Conservation (phyloP, 768 basidiomycete genomes). For the Rhodotorula toruloides region DNA sequence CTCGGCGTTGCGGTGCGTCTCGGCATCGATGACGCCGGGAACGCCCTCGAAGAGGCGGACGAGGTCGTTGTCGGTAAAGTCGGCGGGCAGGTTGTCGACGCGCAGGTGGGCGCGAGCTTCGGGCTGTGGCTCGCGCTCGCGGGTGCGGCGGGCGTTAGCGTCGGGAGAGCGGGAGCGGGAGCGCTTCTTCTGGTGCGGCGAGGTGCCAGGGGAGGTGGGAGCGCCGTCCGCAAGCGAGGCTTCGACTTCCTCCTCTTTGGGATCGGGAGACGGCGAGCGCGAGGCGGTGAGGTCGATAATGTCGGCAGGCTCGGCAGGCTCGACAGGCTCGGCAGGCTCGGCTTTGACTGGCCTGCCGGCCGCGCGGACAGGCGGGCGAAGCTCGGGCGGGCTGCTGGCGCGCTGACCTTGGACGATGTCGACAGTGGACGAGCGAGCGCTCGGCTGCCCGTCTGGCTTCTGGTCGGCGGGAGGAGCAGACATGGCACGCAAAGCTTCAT, state of each 20-base stretch:
- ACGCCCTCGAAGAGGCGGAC: not conserved
- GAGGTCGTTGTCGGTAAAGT: not conserved
- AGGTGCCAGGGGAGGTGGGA: not conserved
- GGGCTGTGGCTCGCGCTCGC: not conserved
- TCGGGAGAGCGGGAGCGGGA: constrained; percentile 1
- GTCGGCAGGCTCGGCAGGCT: not conserved
- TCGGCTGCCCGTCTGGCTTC: not conserved
- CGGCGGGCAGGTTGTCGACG: constrained; percentile 16
- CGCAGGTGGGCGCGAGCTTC: constrained; percentile 13
- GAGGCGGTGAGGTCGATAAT: constrained; percentile 14
- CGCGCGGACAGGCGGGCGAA: not conserved
- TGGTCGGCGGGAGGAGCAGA: not conserved
- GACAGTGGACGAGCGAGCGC: not conserved
- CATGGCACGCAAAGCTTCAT: not conserved
- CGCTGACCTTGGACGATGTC: not conserved
- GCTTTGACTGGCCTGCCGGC: not conserved
- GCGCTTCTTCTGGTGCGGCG: not conserved
- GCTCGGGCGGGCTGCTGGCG: not conserved
- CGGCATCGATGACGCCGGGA: constrained; percentile 7
- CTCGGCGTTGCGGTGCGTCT: not conserved
- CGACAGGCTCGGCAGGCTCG: not conserved
- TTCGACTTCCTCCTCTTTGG: constrained; percentile 10
- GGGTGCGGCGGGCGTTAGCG: too few species aligned
- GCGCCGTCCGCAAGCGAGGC: not conserved
- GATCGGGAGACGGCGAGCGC: constrained; percentile 18